These are phyloP conservation scores for Phytopythium litorale DNA, from an alignment of 352 stramenopile species.

Conservation along the genomic window DNA sequence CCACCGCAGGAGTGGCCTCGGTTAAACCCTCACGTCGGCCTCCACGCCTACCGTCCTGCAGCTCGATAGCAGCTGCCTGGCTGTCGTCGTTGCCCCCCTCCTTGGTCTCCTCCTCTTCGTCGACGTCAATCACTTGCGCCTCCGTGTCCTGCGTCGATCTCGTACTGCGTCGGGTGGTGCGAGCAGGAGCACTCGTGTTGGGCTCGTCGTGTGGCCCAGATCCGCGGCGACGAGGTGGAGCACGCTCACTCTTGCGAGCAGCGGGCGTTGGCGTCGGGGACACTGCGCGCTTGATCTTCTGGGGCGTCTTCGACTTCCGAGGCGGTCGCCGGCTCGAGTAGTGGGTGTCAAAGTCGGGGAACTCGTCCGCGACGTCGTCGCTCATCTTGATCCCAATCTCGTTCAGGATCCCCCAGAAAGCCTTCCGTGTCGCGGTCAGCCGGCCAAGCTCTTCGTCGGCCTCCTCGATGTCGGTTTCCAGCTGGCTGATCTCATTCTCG, in stretches of 20 bases:
- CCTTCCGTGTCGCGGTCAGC: slow-evolving; percentile 42
- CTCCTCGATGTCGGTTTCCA: slow-evolving; percentile 65
- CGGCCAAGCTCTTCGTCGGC: slow-evolving; percentile 36
- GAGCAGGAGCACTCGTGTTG: slow-evolving; percentile 1
- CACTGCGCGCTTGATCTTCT: slow-evolving; percentile 10
- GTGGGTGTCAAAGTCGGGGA: slow-evolving; percentile 42
- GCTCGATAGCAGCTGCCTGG: background rate
- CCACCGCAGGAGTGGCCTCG: background rate
- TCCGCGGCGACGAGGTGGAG: slow-evolving; percentile 9
- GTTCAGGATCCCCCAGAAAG: slow-evolving; percentile 59
- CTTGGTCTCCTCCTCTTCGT: slow-evolving; percentile 3
- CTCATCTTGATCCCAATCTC: slow-evolving; percentile 57
- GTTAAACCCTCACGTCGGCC: background rate
- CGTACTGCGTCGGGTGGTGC: slow-evolving; percentile 1
- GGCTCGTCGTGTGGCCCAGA: slow-evolving; percentile 11
- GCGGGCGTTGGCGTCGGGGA: slow-evolving; percentile 7
- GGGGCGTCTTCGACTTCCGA: slow-evolving; percentile 23
- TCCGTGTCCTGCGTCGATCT: background rate
- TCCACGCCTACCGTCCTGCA: background rate
- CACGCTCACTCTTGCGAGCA: slow-evolving; percentile 15
- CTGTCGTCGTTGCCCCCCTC: background rate
- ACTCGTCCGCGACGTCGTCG: slow-evolving; percentile 52
- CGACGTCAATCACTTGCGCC: slow-evolving; percentile 3
- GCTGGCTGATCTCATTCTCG: slow-evolving; percentile 48
- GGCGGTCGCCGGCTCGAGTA: slow-evolving; percentile 36